phyloP scores from a whole-genome alignment of 768 basidiomycete genomes.

The Albatrellus ellisii region DNA sequence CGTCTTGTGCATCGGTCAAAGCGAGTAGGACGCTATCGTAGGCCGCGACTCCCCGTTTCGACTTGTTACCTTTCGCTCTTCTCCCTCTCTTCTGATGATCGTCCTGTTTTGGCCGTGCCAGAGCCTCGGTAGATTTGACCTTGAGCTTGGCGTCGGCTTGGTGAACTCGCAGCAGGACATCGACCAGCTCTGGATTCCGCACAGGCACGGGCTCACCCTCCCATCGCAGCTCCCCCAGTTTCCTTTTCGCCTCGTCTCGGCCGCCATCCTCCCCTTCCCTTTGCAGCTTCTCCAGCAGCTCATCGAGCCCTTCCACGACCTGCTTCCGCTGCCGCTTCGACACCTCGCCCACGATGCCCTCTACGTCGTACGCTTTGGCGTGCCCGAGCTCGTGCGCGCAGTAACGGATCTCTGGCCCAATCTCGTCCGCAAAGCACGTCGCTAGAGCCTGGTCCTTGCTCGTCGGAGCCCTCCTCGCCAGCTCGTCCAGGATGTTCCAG shows the following conservation, averaged over 20 bases:
- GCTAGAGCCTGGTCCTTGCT: slow-evolving; percentile 84
- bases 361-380: slow-evolving; percentile 69
- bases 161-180: slow-evolving; percentile 73
- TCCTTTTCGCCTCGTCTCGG: slow-evolving; percentile 32
- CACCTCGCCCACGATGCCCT: slow-evolving; percentile 56
- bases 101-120: slow-evolving; percentile 15
- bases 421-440: slow-evolving; percentile 69
- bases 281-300: slow-evolving; percentile 37
- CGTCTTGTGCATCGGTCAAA: slow-evolving; percentile 81
- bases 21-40: slow-evolving; percentile 80
- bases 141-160: slow-evolving; percentile 53
- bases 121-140: slow-evolving; percentile 17
- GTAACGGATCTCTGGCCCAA: slow-evolving; percentile 84
- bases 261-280: slow-evolving; percentile 25
- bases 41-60: slow-evolving; percentile 70
- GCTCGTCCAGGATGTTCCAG: slow-evolving; percentile 53
- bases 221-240: slow-evolving; percentile 54
- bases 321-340: slow-evolving; percentile 40
- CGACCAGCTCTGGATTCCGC: slow-evolving; percentile 84
- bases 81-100: slow-evolving; percentile 24
- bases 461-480: slow-evolving; percentile 49
- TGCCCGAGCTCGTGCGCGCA: slow-evolving; percentile 83
- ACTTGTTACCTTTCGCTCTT: slow-evolving; percentile 26
- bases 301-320: slow-evolving; percentile 52
- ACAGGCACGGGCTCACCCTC: slow-evolving; percentile 76